Percentiles rank a stretch among this genome's conserved stretches.
phyloP scores from a whole-genome alignment of 2,329 filamentous ascomycete species.

The Venturia nashicola region DNA sequence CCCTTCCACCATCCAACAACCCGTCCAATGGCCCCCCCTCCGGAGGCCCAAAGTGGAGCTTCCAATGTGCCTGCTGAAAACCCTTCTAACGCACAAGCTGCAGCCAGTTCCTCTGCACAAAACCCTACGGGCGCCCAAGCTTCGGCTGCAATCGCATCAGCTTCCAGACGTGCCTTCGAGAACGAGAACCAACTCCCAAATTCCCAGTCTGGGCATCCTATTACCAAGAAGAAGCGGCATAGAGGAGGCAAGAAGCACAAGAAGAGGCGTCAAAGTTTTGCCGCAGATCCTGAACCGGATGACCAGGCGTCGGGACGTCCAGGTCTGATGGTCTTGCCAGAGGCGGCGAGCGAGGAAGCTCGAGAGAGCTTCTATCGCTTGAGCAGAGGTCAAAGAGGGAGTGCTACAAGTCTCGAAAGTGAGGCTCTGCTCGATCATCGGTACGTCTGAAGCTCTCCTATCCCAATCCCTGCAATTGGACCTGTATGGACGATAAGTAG shows the following conservation, averaged over 20 bases:
- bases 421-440: constrained; percentile 79
- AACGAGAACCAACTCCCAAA: not conserved
- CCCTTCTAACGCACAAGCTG: not conserved
- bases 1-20: not conserved
- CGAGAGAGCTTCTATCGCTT: constrained; percentile 37
- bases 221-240: constrained; percentile 2
- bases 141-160: not conserved
- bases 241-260: constrained; percentile 8
- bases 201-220: not conserved
- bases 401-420: constrained; percentile 80
- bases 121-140: not conserved
- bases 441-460: constrained; percentile 27
- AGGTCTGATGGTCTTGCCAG: not conserved
- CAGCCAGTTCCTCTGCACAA: not conserved
- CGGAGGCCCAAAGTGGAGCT: not conserved
- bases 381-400: constrained; percentile 44
- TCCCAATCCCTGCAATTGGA: not conserved
- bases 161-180: not conserved
- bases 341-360: not conserved
- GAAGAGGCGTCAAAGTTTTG: constrained; percentile 6
- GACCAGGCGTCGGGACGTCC: not conserved
- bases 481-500: not conserved
- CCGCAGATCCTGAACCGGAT: not conserved
- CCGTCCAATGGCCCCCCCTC: not conserved
- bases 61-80: not conserved